phyloP scores from a whole-genome alignment of 2,329 filamentous ascomycete genomes.

The Aspergillus sp. region DNA sequence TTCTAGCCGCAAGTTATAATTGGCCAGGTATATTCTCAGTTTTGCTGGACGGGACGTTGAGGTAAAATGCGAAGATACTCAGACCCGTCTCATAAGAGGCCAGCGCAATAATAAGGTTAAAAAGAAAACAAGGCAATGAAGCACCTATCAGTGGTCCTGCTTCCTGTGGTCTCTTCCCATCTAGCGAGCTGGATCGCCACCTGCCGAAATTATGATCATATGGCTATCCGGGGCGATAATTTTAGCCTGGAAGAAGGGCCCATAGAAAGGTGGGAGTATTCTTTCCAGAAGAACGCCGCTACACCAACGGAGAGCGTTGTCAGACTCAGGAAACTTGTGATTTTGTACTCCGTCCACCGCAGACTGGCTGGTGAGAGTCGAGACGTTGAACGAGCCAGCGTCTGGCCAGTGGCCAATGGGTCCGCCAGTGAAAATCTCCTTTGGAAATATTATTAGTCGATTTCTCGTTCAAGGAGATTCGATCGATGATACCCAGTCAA shows the following conservation, averaged over 20 bases:
- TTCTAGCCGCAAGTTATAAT: constrained; percentile 1
- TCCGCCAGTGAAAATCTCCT: constrained; percentile 5
- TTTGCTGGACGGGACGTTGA: constrained; percentile 2
- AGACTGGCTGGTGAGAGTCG: not conserved
- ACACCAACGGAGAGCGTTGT: constrained; percentile 1
- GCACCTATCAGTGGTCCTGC: constrained; percentile 5
- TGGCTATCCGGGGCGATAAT: not conserved
- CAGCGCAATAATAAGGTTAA: constrained; percentile 5
- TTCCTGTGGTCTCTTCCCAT: not conserved
- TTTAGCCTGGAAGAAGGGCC: constrained; percentile 6
- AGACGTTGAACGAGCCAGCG: constrained; percentile 11
- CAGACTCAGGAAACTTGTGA: not conserved
- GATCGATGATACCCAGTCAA: constrained; percentile 17
- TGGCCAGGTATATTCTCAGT: not conserved
- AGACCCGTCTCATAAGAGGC: constrained; percentile 3
- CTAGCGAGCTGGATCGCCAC: not conserved
- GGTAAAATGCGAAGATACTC: not conserved
- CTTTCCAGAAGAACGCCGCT: not conserved
- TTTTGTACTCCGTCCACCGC: too few relatives aligned
- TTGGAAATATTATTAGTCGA: constrained; percentile 14
- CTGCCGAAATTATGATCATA: constrained; percentile 5
- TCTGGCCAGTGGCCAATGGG: constrained; percentile 16
- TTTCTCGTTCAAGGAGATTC: constrained; percentile 7
- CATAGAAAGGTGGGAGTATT: not conserved
- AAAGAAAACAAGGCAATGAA: constrained; percentile 3